Conservation (phyloP, 139 green algal species). For the Trebouxia sp. region DNA sequence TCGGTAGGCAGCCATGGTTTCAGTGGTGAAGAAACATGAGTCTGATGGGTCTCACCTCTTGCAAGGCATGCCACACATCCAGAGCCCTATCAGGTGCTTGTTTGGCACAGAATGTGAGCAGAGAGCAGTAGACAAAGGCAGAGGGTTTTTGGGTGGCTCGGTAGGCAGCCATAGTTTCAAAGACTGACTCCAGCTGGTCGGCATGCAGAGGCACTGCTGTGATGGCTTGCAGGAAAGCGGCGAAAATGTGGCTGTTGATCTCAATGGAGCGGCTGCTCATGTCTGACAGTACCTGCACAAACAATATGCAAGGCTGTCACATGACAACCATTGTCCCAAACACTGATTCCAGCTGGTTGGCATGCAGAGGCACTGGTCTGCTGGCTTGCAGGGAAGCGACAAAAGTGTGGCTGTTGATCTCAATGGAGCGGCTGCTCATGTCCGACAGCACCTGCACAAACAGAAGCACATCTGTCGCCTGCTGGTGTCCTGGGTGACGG, state of each 20-base stretch:
- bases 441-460: constrained; percentile 41
- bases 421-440: constrained; percentile 17
- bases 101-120: constrained; percentile 47
- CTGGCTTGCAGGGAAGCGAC: constrained; percentile 50
- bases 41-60: constrained; percentile 31
- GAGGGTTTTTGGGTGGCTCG: constrained; percentile 7
- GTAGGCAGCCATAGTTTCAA: constrained; percentile 38
- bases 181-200: constrained; percentile 45
- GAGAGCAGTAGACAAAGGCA: constrained; percentile 33
- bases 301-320: too few relatives aligned
- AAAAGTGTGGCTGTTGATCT: constrained; percentile 51
- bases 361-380: constrained; percentile 30
- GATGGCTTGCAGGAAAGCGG: constrained; percentile 49
- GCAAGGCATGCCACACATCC: constrained; percentile 50
- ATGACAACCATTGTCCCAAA: constrained; percentile 42
- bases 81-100: constrained; percentile 39
- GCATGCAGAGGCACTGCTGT: constrained; percentile 31
- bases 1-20: constrained; percentile 30
- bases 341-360: constrained; percentile 42
- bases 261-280: constrained; percentile 24
- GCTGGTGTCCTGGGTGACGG: too few relatives aligned
- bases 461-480: too few relatives aligned
- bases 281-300: constrained; percentile 40
- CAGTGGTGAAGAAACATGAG: too few relatives aligned
- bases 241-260: constrained; percentile 53